Evolutionary conservation across 2,329 filamentous ascomycete species (phyloP), one percentile per base, ranked within the genome.

Genomic region (Microsporum canis): DNA sequence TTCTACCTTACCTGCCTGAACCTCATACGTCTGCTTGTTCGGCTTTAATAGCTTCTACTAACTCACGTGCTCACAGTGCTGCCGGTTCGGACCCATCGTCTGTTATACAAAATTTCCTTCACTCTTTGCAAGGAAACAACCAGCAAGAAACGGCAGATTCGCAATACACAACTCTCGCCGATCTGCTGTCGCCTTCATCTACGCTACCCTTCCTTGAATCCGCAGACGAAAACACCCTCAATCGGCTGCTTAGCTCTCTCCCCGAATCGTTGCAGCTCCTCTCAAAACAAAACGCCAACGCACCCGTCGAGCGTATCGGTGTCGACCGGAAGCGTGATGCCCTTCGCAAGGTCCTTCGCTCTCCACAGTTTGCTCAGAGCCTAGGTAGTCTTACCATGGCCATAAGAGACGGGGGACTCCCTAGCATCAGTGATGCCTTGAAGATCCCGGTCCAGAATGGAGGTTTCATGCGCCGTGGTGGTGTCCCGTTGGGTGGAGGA

Each of bases 301-400:
- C 80, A 33, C 89, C 95, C 64, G 85, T 88, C 1, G 82, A 87
- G 63, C 86, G 88, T 5, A 80, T 96, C 68, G 87, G 83, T 60
- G 72, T 86, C 5, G 80, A 81, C 2, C 86, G 94, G 71, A 97
- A 97, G 79, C 89, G 88, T 69, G 79, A 82, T 27, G 82, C 97
- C 10, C 75, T 99, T 49, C 86, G 85, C 72, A 87, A 86, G 70
- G 91, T 97, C 5, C 77, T 97, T 12, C 84, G 89, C 65, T 95
- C 89, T 66, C 92, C 94, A 17, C 94, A 99, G 71, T 91, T 99
- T 70, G 84, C 85, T 63, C 94, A 97, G 73, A 92, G 89, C 66
- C 76, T 96, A 43, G 84, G 85, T 0, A 94, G 88, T 71, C 77
- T 99, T 67, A 96, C 91, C 0, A 85, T 91, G 74, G 94, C 94